Percentiles rank a stretch among this genome's conserved stretches.
Conservation (phyloP, 1,284 basidiomycete genomes). For the Cryptococcus maquisensis region DNA sequence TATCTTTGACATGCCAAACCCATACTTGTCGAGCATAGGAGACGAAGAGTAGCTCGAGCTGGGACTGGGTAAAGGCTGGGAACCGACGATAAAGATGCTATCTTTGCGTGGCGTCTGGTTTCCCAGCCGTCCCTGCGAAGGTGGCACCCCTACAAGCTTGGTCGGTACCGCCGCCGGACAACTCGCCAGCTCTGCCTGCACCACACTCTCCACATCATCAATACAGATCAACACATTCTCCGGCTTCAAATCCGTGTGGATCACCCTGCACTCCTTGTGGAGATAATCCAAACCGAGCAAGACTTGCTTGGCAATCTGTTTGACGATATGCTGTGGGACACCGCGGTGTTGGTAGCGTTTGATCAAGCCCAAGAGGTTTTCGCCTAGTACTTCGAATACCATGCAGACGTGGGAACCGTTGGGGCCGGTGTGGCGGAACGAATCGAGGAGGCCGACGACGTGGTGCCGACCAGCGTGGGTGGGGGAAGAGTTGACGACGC, state of each 20-base stretch:
- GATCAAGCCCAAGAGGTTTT: constrained; percentile 96
- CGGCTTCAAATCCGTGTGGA: constrained; percentile 94
- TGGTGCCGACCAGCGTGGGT: constrained; percentile 57
- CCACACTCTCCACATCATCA: constrained; percentile 93
- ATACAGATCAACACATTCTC: constrained; percentile 98
- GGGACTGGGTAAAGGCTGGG: constrained; percentile 80
- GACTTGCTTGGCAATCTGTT: constrained; percentile 96
- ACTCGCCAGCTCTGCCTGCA: constrained; percentile 72
- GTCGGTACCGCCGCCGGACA: constrained; percentile 59
- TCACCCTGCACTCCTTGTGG: constrained; percentile 92
- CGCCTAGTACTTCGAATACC: constrained; percentile 98
- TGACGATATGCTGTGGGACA: constrained; percentile 88
- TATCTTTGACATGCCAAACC: constrained; percentile 81
- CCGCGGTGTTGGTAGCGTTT: constrained; percentile 81
- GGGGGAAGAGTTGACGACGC: constrained; percentile 78
- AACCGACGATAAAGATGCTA: constrained; percentile 83
- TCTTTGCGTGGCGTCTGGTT: constrained; percentile 93
- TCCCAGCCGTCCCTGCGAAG: constrained; percentile 89
- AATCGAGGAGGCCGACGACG: constrained; percentile 94
- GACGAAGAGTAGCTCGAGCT: constrained; percentile 67
- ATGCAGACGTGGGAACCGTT: constrained; percentile 98
- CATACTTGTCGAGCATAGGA: constrained; percentile 83
- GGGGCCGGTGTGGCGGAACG: constrained; percentile 92
- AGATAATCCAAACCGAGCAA: constrained; percentile 95
- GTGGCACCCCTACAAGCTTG: constrained; percentile 90